Evolutionary conservation across 352 stramenopile genomes (phyloP), one percentile per base, ranked within the genome.

Genomic region (Peronospora tabacina): DNA sequence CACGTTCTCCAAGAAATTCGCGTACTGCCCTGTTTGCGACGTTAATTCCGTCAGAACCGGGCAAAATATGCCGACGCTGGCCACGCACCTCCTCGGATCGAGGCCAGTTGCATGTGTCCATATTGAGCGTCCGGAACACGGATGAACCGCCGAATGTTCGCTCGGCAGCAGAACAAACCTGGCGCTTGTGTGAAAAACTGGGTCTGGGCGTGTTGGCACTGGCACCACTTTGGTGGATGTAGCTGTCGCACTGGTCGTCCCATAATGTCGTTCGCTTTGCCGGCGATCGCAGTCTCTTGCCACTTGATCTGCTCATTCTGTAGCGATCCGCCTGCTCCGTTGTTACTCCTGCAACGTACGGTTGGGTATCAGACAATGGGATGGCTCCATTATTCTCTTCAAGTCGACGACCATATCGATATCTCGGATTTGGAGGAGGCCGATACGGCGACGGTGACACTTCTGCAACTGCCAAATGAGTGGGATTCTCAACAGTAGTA

Each of bases 1-100:
- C 42, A 42, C 13, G 19, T 4, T 44, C 44, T 13, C 40, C 44
- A 32, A 77, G 57, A 50, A 78, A 73, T 32, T 80, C 66, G 5
- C 57, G 50, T 1, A 32, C 55, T 1, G 63, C 66, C 17, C 55
- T 43, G 7, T 65, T 67, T 3, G 73, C 70, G 13, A 84, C 57
- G 3, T 55, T 42, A 33, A 70, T 62, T 11, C 67, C 72, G 3
- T 71, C 58, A 3, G 62, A 20, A 1, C 58, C 68, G 24, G 60
- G 66, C 32, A 72, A 33, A 22, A 82, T 51, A 26, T 39, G 40
- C 11, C 39, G 55, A 34, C 41, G 60, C 22, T 72, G 44, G 7
- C 52, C 48, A 35, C 62, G 58, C 8, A 34, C 17, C n/a, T 22
- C 39, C 30, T 58, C 37, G 3, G 44, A 52, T 40, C 28, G 40